A percentile compares a stretch with the other conserved stretches of the same genome.
phyloP scores from a whole-genome alignment of 2,329 filamentous ascomycete genomes.

The Sclerotinia nivalis region DNA sequence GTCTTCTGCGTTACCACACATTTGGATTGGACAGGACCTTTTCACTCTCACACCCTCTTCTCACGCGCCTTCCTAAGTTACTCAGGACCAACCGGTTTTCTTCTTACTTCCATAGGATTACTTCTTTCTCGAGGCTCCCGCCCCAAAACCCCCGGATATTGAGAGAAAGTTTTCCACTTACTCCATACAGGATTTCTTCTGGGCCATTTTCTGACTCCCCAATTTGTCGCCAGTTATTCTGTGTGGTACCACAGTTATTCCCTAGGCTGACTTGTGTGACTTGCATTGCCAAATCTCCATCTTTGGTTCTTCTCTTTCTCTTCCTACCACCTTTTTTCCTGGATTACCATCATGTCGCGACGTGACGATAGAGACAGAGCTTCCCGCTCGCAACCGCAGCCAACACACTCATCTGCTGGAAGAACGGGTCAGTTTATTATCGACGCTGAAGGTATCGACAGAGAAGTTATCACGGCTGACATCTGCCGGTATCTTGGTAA shows the following conservation, averaged over 20 bases:
- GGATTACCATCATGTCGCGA: slow-evolving; percentile 22
- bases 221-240: slow-evolving; percentile 26
- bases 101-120: slow-evolving; percentile 26
- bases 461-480: slow-evolving; percentile 81
- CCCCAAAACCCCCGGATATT: slow-evolving; percentile 11
- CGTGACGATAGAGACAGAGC: slow-evolving; percentile 32
- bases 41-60: slow-evolving; percentile 1
- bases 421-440: slow-evolving; percentile 80
- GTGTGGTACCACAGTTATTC: slow-evolving; percentile 35
- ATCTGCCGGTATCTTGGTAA: slow-evolving; percentile 83
- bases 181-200: slow-evolving; percentile 17
- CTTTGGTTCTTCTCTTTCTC: slow-evolving; percentile 36
- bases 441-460: slow-evolving; percentile 76
- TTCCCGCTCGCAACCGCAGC: slow-evolving; percentile 42
- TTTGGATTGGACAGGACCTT: slow-evolving; percentile 29
- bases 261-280: slow-evolving; percentile 42
- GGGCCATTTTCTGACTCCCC: slow-evolving; percentile 28
- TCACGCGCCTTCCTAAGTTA: slow-evolving; percentile 5
- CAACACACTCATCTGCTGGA: slow-evolving; percentile 38
- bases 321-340: slow-evolving; percentile 40
- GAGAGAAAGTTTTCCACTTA: slow-evolving; percentile 21
- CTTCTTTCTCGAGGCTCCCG: slow-evolving; percentile 36
- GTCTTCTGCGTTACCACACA: slow-evolving; percentile 28
- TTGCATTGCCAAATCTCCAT: slow-evolving; percentile 38
- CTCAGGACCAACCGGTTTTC: slow-evolving; percentile 26